Base-by-base conservation (phyloP, 163 green algal species). In the Prototheca cutis region DNA sequence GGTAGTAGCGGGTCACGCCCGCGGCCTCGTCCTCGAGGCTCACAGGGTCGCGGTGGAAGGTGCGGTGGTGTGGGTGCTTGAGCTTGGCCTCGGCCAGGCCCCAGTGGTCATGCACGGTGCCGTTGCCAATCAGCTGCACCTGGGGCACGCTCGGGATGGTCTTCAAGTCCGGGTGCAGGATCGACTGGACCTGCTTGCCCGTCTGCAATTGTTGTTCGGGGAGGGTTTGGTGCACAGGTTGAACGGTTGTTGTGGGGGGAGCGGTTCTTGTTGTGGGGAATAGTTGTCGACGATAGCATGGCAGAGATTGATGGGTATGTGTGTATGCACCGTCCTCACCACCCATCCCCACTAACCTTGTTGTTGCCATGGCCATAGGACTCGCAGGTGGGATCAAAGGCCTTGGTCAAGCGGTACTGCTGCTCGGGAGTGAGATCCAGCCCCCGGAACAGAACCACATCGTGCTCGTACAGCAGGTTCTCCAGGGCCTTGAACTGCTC, bases 371-470 rank as follows among this genome's bases (percentile, higher is more conserved):
- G 49, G 10, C 49, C 49, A 19, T 56, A 56, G 19, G 27, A 40
- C 49, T 56, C 49, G 24, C 49, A 56, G 24, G 49, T 56, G 49
- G 49, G 49, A 18, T 56, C 49, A 56, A 56, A 56, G 27, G 49
- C 49, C 49, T 56, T 56, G 49, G 49, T 56, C 21, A 56, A 27
- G 1, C 34, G 33, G 49, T 56, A 56, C 49, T 56, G 49, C 8
- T 56, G 28, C 49, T 56, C 49, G 10, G 49, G 49, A 6, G 25
- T 19, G 4, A 56, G 25, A 7, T 39, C 49, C 8, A 33, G 8
- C 4, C 19, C 49, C 10, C 49, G 19, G 49, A 56, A 56, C 25
- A 56, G 49, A 21, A 56, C 49, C 10, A 33, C 25, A 17, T 33
- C 13, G 49, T 56, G 49, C 21, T 32, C 19, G 49, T 39, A 34